phyloP scores from a whole-genome alignment of 1,139 yeast genomes.

The Yamadazyma oceani region DNA sequence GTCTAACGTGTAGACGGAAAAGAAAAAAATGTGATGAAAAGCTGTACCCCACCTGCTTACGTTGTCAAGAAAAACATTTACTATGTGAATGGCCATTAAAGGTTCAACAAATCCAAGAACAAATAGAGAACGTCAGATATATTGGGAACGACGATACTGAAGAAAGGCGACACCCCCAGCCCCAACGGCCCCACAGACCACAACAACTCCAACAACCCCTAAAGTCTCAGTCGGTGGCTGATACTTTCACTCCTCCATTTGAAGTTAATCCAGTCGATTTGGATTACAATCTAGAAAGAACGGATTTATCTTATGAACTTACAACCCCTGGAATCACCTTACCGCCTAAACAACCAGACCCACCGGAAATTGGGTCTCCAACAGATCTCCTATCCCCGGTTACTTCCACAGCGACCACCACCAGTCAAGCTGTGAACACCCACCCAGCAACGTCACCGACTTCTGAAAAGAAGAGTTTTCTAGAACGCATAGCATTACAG shows the following conservation, averaged over 20 bases:
- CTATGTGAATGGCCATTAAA: slow-evolving; percentile 35
- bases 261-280: neutral
- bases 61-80: slow-evolving; percentile 26
- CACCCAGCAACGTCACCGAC: neutral
- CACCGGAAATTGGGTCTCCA: neutral
- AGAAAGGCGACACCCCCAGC: neutral
- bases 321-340: slow-evolving; percentile 1
- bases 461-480: slow-evolving; percentile 20
- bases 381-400: neutral
- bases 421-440: neutral
- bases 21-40: slow-evolving; percentile 43
- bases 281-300: neutral
- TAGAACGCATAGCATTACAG: slow-evolving; percentile 41
- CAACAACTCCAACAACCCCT: too few relatives aligned
- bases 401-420: neutral
- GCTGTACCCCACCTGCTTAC: slow-evolving; percentile 35
- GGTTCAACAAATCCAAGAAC: slow-evolving; percentile 27
- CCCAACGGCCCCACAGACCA: too few relatives aligned
- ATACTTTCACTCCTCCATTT: neutral
- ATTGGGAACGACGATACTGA: slow-evolving; percentile 17
- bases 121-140: slow-evolving; percentile 28
- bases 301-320: neutral
- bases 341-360: slow-evolving; percentile 2
- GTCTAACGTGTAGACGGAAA: slow-evolving; percentile 40
- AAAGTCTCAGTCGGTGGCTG: too few relatives aligned